phyloP scores from a whole-genome alignment of 441 rosid genomes.

The Populus hybrid region DNA sequence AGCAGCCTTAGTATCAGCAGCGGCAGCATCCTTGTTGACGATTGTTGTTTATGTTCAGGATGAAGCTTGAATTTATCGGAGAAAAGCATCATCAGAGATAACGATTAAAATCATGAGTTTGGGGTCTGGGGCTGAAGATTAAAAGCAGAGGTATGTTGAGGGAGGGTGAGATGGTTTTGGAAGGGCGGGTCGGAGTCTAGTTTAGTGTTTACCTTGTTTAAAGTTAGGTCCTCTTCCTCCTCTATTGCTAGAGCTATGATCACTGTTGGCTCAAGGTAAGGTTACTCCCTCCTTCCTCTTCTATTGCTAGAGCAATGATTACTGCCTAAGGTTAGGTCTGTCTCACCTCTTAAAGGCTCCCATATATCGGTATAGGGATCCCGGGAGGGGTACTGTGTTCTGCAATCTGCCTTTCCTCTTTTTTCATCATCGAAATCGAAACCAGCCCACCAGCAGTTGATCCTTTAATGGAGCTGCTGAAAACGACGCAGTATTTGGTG shows the following conservation, averaged over 20 bases:
- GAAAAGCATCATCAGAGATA: neutral
- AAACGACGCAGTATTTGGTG: slow-evolving; percentile 26
- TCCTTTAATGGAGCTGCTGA: slow-evolving; percentile 18
- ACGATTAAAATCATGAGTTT: neutral
- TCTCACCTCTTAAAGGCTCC: slow-evolving; percentile 60
- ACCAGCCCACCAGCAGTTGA: neutral
- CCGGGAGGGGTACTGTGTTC: slow-evolving; percentile 37
- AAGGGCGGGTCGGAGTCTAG: neutral
- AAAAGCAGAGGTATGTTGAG: neutral
- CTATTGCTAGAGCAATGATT: neutral
- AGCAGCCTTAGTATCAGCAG: no score
- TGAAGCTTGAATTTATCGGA: neutral
- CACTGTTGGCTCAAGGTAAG: no score
- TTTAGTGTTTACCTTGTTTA: neutral
- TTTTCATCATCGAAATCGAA: slow-evolving; percentile 6
- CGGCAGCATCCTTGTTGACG: neutral
- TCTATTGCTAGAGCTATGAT: no score
- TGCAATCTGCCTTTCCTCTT: neutral
- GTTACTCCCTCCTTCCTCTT: neutral
- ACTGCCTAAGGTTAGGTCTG: slow-evolving; percentile 9
- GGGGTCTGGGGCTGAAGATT: neutral
- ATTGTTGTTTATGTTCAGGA: neutral
- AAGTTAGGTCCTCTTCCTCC: neutral
- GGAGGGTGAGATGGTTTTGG: neutral
- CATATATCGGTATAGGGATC: slow-evolving; percentile 60